These are phyloP conservation scores for Thermochaetoides thermophila DNA, from an alignment of 495 filamentous ascomycete species.

Conservation along the genomic window DNA sequence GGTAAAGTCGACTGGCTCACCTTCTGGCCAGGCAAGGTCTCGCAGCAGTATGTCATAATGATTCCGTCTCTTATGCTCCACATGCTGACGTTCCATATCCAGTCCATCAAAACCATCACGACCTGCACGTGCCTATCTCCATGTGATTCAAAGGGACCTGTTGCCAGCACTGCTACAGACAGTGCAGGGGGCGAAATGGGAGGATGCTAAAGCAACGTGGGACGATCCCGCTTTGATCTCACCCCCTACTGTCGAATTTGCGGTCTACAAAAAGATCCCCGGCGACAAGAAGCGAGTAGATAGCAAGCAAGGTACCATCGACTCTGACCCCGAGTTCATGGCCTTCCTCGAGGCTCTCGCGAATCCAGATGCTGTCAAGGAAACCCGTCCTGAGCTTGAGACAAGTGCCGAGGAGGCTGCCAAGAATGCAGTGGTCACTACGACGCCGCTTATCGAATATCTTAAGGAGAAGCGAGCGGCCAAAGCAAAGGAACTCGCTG, in stretches of 20 bases:
- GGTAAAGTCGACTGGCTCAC: constrained; percentile 73
- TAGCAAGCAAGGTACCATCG: constrained; percentile 81
- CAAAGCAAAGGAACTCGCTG: constrained; percentile 57
- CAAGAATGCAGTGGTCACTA: constrained; percentile 52
- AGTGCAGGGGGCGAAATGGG: constrained; percentile 49
- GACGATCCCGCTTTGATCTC: constrained; percentile 54
- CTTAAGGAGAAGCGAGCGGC: constrained; percentile 80
- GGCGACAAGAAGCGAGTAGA: constrained; percentile 55
- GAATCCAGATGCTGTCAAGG: constrained; percentile 45
- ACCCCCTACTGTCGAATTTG: constrained; percentile 64
- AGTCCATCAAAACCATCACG: constrained; percentile 65
- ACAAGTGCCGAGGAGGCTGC: constrained; percentile 34
- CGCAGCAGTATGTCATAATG: constrained; percentile 56
- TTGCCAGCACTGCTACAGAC: constrained; percentile 46
- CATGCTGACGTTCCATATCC: constrained; percentile 7
- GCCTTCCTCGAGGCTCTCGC: constrained; percentile 78
- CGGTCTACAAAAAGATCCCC: constrained; percentile 69
- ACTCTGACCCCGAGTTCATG: constrained; percentile 91
- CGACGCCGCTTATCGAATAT: constrained; percentile 80
- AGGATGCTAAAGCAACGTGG: constrained; percentile 56
- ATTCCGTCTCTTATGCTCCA: not conserved
- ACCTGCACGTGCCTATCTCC: constrained; percentile 66
- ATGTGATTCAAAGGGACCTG: constrained; percentile 46
- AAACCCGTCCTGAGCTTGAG: constrained; percentile 20
- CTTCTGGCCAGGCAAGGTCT: constrained; percentile 71